Base-by-base conservation (phyloP, 495 filamentous ascomycete species). In the Talaromyces thailandensis region DNA sequence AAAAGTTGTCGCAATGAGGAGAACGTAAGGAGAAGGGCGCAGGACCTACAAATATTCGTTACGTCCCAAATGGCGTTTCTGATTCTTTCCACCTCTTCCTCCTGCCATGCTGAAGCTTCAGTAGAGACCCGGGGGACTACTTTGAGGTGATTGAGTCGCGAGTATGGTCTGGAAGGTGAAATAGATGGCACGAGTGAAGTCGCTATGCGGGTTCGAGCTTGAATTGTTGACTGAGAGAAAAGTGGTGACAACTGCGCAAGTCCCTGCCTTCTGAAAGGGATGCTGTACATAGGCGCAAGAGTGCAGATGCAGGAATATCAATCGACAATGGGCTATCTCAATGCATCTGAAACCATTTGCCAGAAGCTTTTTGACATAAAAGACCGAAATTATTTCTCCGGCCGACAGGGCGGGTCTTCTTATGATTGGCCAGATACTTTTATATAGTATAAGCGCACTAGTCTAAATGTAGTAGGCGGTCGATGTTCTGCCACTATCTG, bases 51-150 rank as follows among this genome's bases (percentile, higher is more conserved):
- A 82, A 75, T 82, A 88, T 68, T 86, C 86, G 32, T 73, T 72
- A 63, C 88, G 76, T 65, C 88, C 87, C 80, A 87, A 74, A 80
- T 90, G 81, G 70, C 79, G 77, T 69, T 81, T 86, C 80, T 81
- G 83, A 81, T 81, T 74, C 66, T 73, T 68, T 67, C 72, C 70
- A 75, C 70, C 69, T 77, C 70, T 64, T 69, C 66, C 65, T 71
- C 67, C 67, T 59, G 37, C 59, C 59, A 61, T 61, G 24, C 18
- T 61, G 59, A 35, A 12, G 18, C 9, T 23, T 32, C 11, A 61
- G 43, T 14, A 31, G 37, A 35, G 9, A 16, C 4, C 2, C 29
- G 53, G 2, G 48, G 6, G n/a, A 24, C 26, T 14, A 16, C 4
- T 7, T 18, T 2, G 6, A 6, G 14, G 0, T 31, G 28, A 35